Evolutionary conservation across 139 green algal species (phyloP).

Genomic region (Closterium sp.): DNA sequence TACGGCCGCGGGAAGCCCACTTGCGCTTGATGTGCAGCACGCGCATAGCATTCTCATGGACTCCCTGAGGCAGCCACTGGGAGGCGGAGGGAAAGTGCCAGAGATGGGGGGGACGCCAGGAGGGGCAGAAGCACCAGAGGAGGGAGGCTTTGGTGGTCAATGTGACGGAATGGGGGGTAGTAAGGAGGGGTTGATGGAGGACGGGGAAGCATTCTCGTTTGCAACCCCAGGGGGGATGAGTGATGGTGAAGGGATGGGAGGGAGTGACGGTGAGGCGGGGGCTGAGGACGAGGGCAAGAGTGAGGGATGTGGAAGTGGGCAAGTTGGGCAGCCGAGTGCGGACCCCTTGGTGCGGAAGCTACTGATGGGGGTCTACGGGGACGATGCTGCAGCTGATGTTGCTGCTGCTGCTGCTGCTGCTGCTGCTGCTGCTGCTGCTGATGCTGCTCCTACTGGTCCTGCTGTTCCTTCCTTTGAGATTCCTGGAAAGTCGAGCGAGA

Average conservation of each 20-base stretch:
- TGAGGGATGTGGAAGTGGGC: no score
- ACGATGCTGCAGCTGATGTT: no score
- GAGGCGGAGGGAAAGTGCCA: neutral
- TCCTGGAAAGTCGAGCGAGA: no score
- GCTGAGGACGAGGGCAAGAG: neutral
- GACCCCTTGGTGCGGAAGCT: no score
- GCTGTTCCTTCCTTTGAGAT: no score
- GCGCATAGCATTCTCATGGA: neutral
- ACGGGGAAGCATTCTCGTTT: neutral
- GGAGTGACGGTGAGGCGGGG: neutral
- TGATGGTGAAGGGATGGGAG: neutral
- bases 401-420: no score
- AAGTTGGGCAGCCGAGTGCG: no score
- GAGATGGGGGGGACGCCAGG: no score
- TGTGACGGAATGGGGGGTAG: neutral
- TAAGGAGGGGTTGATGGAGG: neutral
- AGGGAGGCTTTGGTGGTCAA: neutral
- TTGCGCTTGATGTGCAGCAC: neutral
- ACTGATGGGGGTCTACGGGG: no score
- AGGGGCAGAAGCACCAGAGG: neutral
- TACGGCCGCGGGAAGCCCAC: neutral
- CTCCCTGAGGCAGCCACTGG: neutral
- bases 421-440: no score
- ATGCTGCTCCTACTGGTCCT: no score
- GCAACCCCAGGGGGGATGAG: neutral